Conservation (phyloP, 345 rosid genomes). For the Gossypium bickii region DNA sequence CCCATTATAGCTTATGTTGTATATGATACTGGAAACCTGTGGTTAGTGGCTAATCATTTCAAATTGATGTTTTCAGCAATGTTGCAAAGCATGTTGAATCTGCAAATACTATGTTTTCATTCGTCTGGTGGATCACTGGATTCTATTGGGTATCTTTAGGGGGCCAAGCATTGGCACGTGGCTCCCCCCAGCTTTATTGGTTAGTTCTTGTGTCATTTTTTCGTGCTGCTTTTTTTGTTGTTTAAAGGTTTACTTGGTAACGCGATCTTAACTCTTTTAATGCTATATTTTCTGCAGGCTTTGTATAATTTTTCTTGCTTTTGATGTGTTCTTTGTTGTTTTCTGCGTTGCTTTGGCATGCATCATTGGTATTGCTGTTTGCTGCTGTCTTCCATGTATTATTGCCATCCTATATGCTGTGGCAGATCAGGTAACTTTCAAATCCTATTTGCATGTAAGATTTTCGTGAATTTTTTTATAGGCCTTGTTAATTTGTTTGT, state of each 20-base stretch:
- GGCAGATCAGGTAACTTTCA: conserved; percentile 77
- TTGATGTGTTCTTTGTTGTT: conserved; percentile 95
- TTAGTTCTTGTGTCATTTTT: conserved; percentile 26
- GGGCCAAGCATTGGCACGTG: conserved; percentile 62
- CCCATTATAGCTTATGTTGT: background rate
- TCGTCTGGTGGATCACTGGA: conserved; percentile 99
- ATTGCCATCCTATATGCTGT: conserved; percentile 89
- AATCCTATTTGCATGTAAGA: background rate
- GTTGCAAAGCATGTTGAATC: conserved; percentile 90
- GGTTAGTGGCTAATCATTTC: conserved; percentile 4
- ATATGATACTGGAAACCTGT: background rate
- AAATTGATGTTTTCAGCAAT: conserved; percentile 34
- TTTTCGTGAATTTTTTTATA: background rate
- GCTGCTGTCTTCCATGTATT: conserved; percentile 98
- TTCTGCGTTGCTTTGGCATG: conserved; percentile 95
- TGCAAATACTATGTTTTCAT: conserved; percentile 93
- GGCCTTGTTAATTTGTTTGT: background rate
- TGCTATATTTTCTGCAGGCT: conserved; percentile 54
- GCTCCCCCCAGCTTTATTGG: conserved; percentile 88
- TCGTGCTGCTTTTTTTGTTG: background rate
- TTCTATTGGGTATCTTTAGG: conserved; percentile 98
- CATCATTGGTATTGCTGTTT: conserved; percentile 92
- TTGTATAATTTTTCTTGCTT: conserved; percentile 84
- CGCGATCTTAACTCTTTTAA: conserved; percentile 18
- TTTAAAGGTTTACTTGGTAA: conserved; percentile 4